Evolutionary conservation across 2,329 filamentous ascomycete genomes (phyloP).

Genomic region (Magnaporthales sp.): DNA sequence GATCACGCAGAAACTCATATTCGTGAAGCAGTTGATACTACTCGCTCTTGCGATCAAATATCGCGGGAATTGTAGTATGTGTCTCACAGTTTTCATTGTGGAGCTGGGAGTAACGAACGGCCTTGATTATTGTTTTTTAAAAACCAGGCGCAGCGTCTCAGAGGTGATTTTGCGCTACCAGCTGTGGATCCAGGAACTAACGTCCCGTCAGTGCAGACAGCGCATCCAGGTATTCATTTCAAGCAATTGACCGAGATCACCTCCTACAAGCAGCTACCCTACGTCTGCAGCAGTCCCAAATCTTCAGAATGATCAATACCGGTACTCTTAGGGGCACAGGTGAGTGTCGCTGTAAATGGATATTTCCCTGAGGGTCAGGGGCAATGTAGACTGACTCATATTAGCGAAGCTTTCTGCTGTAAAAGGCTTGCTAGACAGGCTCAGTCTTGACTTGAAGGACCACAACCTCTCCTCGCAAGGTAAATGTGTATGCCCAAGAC

Average conservation of each 20-base stretch:
- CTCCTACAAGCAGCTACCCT: no score
- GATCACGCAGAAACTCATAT: neutral
- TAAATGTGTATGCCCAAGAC: slow-evolving; percentile 21
- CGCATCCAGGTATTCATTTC: neutral
- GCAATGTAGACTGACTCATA: neutral
- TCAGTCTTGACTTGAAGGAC: slow-evolving; percentile 51
- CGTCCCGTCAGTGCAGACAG: neutral
- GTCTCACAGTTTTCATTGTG: neutral
- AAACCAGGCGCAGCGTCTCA: neutral
- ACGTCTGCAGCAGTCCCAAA: neutral
- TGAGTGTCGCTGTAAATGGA: neutral
- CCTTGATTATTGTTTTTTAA: neutral
- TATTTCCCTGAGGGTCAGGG: neutral
- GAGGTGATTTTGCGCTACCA: no score
- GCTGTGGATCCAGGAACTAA: neutral
- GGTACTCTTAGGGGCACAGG: neutral
- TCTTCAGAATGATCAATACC: neutral
- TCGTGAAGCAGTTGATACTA: neutral
- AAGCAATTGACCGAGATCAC: neutral
- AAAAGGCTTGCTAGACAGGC: slow-evolving; percentile 49
- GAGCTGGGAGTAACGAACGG: neutral
- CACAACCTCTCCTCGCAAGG: slow-evolving; percentile 49
- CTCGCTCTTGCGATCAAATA: neutral
- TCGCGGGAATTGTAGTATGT: neutral
- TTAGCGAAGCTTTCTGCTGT: slow-evolving; percentile 63